Conservation (phyloP, 73 alveolate species). For the Stentor roeselii region DNA sequence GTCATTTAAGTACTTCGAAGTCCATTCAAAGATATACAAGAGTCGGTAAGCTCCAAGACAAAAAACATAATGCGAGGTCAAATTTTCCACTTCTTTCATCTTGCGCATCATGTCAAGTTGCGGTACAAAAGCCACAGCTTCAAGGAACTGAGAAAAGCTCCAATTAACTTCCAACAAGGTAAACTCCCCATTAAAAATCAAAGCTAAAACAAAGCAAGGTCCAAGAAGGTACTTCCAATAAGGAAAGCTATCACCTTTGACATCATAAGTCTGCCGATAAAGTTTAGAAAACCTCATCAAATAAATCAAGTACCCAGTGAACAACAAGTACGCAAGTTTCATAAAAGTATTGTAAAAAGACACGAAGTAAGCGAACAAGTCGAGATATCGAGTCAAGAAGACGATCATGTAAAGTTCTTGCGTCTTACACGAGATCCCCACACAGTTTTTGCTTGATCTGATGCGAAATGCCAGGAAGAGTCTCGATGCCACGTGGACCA, state of each 20-base stretch:
- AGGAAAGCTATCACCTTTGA: constrained; percentile 74
- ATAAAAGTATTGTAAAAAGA: constrained; percentile 81
- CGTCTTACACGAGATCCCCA: constrained; percentile 85
- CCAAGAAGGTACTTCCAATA: constrained; percentile 76
- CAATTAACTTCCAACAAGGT: constrained; percentile 75
- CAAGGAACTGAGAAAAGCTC: constrained; percentile 88
- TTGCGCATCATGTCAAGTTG: constrained; percentile 81
- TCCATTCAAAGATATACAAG: constrained; percentile 62
- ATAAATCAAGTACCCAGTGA: constrained; percentile 70
- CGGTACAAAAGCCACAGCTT: constrained; percentile 91
- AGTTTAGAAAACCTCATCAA: constrained; percentile 77
- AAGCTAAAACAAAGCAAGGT: constrained; percentile 74
- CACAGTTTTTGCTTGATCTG: constrained; percentile 68
- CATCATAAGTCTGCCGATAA: constrained; percentile 74
- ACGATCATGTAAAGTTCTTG: constrained; percentile 85
- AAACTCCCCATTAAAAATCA: constrained; percentile 64
- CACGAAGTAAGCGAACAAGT: constrained; percentile 80
- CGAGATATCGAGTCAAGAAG: constrained; percentile 75
- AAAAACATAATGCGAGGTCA: constrained; percentile 88
- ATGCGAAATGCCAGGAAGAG: constrained; percentile 74
- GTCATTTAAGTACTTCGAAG: constrained; percentile 61
- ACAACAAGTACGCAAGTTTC: constrained; percentile 72
- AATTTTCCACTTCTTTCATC: constrained; percentile 74
- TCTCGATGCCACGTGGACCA: constrained; percentile 77
- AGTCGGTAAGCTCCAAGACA: constrained; percentile 89